Base-by-base conservation (phyloP, 352 stramenopile genomes). In the Globisporangium megalacanthum region DNA sequence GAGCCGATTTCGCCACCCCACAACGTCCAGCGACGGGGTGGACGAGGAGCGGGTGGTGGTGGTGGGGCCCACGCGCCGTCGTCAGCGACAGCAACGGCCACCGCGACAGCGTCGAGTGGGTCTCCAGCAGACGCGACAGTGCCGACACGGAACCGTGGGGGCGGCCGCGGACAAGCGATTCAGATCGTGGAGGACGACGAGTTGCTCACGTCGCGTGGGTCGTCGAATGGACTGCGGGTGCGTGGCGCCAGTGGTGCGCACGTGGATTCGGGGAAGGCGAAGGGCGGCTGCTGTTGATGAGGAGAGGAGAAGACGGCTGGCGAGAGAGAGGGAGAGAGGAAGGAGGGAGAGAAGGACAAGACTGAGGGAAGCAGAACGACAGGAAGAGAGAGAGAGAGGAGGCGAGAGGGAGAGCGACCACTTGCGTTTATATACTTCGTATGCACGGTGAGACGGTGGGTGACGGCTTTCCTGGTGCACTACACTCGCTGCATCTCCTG, bases 151-250 rank as follows among this genome's bases (percentile, higher is more conserved):
- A 82, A 67, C 68, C 75, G 75, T 35, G 69, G 64, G 1, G 75
- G 75, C 0, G 79, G 70, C 36, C 67, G 72, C n/a, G 76, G 74
- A 19, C 76, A 86, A 60, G 55, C 71, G 9, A 80, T 80, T 61
- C 73, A 86, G 62, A 85, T 86, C 61, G 67, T 88, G 14, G 77
- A 85, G 15, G 77, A 89, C 53, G 61, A 83, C 29, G 73, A 78
- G 15, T 60, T 59, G 6, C 31, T 45, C 35, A 54, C 64, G 14
- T 52, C 58, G 53, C 52, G 55, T 5, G 64, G 67, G 20, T 73
- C 72, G 20, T 66, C 62, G 56, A 75, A 42, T 48, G 74, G 74
- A 0, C 50, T 86, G 50, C 70, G 77, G 36, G 70, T 86, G 49
- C 73, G 77, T 14, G 77, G 77, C 42, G 72, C 62, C 5, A 79